Evolutionary conservation across 2,329 filamentous ascomycete species (phyloP).

Genomic region (Remersonia thermophila): DNA sequence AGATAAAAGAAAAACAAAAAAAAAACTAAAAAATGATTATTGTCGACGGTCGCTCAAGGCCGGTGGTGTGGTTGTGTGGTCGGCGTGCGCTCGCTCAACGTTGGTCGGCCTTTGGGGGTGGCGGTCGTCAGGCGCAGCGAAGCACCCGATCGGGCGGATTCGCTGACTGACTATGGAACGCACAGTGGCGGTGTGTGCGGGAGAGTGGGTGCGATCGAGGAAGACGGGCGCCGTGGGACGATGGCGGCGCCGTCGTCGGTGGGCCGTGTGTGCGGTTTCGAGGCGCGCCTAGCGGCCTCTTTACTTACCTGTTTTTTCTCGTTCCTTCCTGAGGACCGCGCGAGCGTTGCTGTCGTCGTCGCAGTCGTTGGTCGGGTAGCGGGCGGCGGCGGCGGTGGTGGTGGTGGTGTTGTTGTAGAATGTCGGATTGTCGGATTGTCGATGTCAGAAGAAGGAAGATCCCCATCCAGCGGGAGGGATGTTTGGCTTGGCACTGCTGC

Average conservation of each 20-base stretch:
- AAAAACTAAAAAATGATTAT: conserved; percentile 5
- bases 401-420: too few relatives aligned
- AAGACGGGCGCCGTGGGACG: background rate
- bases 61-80: too few relatives aligned
- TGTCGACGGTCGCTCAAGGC: background rate
- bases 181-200: background rate
- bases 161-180: too few relatives aligned
- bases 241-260: conserved; percentile 5
- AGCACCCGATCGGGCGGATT: conserved; percentile 5
- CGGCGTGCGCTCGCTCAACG: too few relatives aligned
- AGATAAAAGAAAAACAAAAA: too few relatives aligned
- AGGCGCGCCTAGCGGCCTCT: conserved; percentile 6
- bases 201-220: background rate
- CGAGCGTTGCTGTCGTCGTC: conserved; percentile 8
- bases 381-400: background rate
- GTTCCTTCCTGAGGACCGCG: too few relatives aligned
- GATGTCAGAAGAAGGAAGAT: conserved; percentile 12
- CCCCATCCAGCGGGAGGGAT: conserved; percentile 12
- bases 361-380: conserved; percentile 10
- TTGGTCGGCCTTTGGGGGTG: conserved; percentile 6
- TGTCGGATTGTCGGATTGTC: conserved; percentile 7
- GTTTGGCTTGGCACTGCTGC: conserved; percentile 18
- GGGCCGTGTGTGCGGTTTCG: conserved; percentile 5
- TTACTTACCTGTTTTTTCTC: conserved; percentile 13
- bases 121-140: conserved; percentile 5